A percentile compares a stretch with the other conserved stretches of the same genome.
phyloP scores from a whole-genome alignment of 2,329 filamentous ascomycete genomes.

The Shiraia bambusicola region DNA sequence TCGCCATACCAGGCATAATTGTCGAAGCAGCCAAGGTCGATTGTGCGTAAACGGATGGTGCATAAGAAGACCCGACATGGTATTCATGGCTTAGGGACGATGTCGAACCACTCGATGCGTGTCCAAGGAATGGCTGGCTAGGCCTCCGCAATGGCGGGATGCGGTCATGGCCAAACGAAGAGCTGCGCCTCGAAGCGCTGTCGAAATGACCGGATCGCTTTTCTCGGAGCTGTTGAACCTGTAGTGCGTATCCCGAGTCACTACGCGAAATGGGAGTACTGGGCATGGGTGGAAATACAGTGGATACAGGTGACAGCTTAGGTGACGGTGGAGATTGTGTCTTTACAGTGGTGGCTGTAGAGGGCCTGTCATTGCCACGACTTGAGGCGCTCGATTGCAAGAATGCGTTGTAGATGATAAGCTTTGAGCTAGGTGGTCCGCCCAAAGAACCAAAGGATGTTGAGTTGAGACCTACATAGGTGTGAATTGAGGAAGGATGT shows the following conservation, averaged over 20 bases:
- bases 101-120: constrained; percentile 65
- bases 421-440: constrained; percentile 52
- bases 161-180: constrained; percentile 71
- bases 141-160: constrained; percentile 64
- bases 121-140: constrained; percentile 68
- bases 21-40: constrained; percentile 85
- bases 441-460: constrained; percentile 76
- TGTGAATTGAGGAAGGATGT: constrained; percentile 71
- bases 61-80: constrained; percentile 60
- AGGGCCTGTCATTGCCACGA: constrained; percentile 68
- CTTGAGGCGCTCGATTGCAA: constrained; percentile 71
- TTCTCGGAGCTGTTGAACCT: constrained; percentile 76
- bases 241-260: constrained; percentile 86
- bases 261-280: constrained; percentile 80
- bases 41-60: constrained; percentile 79
- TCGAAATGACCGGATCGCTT: constrained; percentile 95
- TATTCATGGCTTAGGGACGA: constrained; percentile 58
- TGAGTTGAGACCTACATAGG: constrained; percentile 87
- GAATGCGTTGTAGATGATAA: constrained; percentile 89
- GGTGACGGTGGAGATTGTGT: constrained; percentile 59
- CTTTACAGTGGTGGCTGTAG: constrained; percentile 45
- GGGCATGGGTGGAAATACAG: constrained; percentile 73
- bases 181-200: constrained; percentile 8
- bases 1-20: constrained; percentile 80
- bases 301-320: constrained; percentile 72